Base-by-base conservation (phyloP, 148 eudicot species). In the Arctostaphylos glauca region DNA sequence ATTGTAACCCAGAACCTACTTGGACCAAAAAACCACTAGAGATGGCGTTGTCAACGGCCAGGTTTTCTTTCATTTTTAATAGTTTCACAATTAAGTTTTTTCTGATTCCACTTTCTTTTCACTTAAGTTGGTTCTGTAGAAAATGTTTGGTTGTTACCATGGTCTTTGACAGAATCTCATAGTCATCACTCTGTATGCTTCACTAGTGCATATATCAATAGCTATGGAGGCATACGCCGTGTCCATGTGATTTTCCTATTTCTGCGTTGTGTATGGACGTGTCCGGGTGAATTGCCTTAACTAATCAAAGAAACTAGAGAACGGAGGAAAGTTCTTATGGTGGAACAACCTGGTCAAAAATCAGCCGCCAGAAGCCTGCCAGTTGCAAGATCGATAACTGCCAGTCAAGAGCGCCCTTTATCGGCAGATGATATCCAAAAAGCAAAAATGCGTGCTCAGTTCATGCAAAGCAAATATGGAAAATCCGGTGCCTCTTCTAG, bases 361-460 rank as follows among this genome's bases (percentile, higher is more conserved):
- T 41, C 87, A 43, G 85, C 90, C 81, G 90, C 79, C 47, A 93
- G 97, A 79, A 90, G 86, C 85, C 80, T 85, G 43, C 96, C 86
- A 84, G 89, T 86, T 38, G 56, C 88, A 78, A 93, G 88, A 88
- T 80, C 89, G 9, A 85, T 76, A 62, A 67, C 86, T 71, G 83
- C 88, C 84, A 89, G 78, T 87, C 93, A 90, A 85, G 87, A 91
- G 56, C 99, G 99, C 14, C 99, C 99, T 14, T 86, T 96, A 78
- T 94, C 99, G 50, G 99, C 98, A 64, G 99, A 96, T 84, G 99
- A 96, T 75, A 96, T 96, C 74, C 98, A 94, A 81, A 96, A 96
- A 84, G 99, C 98, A 21, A 96, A 96, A 87, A 31, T 93, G 87
- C 97, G 99, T 47, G 98, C 98, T 41, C 98, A 93, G 55, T 90